These are phyloP conservation scores for Harringtonia lauricola DNA, from an alignment of 2,329 filamentous ascomycete genomes.

Conservation along the genomic window DNA sequence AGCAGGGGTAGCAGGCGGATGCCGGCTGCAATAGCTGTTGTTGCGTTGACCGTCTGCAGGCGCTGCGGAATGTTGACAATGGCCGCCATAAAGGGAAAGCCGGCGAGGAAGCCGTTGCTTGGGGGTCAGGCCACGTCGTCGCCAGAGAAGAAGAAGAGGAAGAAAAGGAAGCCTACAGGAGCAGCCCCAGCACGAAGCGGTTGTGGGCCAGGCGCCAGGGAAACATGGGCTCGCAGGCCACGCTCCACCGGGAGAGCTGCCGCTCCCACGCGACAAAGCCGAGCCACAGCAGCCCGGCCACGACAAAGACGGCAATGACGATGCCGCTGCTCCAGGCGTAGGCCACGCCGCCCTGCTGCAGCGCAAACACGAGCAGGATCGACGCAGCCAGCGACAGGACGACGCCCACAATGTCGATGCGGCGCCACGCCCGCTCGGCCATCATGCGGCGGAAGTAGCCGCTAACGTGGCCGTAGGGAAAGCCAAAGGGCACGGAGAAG, in stretches of 20 bases:
- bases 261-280: constrained; percentile 20
- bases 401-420: constrained; percentile 21
- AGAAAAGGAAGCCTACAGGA: no score
- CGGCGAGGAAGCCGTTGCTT: constrained; percentile 10
- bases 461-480: background rate
- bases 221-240: constrained; percentile 21
- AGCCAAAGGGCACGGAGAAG: constrained; percentile 12
- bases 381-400: constrained; percentile 27
- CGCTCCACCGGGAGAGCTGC: constrained; percentile 7
- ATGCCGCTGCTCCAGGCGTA: constrained; percentile 29
- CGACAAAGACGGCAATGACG: constrained; percentile 21
- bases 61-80: constrained; percentile 24
- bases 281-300: constrained; percentile 15
- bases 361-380: constrained; percentile 31
- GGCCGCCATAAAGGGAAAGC: constrained; percentile 22
- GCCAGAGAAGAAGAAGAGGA: no score
- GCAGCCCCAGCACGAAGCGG: constrained; percentile 19
- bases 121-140: no score
- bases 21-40: background rate
- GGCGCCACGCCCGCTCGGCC: no score
- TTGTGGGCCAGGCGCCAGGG: constrained; percentile 20
- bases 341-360: constrained; percentile 30
- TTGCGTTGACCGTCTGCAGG: background rate
- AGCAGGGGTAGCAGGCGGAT: background rate
- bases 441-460: no score